Evolutionary conservation across 2,329 filamentous ascomycete genomes (phyloP).

Genomic region (Aspergillus sp.): DNA sequence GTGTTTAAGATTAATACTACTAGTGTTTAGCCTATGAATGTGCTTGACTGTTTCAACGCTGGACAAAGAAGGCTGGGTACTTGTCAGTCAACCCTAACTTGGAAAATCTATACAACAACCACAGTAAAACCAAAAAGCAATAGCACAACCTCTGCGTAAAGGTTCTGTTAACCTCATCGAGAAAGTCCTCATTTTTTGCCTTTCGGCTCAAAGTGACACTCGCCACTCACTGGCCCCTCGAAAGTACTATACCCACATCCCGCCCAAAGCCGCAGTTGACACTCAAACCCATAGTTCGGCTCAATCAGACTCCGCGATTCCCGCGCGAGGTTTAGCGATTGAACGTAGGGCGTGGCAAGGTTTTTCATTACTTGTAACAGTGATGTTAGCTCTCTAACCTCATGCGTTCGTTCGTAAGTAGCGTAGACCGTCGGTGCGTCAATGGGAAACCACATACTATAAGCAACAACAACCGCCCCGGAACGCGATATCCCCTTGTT

Average conservation of each 20-base stretch:
- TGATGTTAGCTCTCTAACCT: neutral
- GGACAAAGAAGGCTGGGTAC: too few relatives aligned
- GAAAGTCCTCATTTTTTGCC: neutral
- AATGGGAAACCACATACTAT: neutral
- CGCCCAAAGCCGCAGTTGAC: slow-evolving; percentile 5
- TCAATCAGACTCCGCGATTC: neutral
- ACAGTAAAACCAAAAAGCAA: neutral
- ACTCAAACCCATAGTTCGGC: slow-evolving; percentile 8
- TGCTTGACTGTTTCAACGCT: too few relatives aligned
- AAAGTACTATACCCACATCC: neutral
- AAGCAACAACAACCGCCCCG: slow-evolving; percentile 5
- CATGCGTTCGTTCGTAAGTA: neutral
- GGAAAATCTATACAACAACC: neutral
- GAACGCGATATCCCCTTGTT: slow-evolving; percentile 5
- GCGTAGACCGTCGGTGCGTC: too few relatives aligned
- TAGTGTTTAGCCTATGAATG: too few relatives aligned
- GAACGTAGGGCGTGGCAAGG: neutral
- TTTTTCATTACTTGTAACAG: neutral
- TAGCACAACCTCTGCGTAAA: neutral
- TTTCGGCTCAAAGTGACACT: neutral
- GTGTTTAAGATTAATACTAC: too few relatives aligned
- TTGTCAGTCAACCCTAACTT: neutral
- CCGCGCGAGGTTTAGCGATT: neutral
- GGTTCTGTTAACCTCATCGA: neutral
- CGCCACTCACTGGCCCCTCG: neutral